Evolutionary conservation across 129 eudicot species (phyloP).

Genomic region (Artemisia annua): DNA sequence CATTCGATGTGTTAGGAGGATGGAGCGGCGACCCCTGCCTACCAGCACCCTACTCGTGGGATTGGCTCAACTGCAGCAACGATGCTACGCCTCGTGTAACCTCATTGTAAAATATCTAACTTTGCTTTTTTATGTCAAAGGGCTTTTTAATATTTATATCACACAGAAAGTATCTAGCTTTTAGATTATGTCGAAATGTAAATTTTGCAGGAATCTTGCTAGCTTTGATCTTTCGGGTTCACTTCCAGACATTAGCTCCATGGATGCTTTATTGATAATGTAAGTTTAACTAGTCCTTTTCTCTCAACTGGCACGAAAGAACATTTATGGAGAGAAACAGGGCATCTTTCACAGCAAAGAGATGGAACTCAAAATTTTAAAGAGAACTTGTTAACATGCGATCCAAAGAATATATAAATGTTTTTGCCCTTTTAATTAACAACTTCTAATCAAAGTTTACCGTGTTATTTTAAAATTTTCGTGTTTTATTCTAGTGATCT

Average conservation of each 20-base stretch:
- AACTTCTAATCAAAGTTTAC: too few relatives aligned
- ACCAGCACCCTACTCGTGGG: conserved; percentile 46
- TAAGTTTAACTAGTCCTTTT: conserved; percentile 23
- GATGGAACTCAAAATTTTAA: too few relatives aligned
- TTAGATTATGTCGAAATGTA: not conserved
- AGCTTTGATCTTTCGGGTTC: conserved; percentile 53
- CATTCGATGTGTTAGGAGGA: conserved; percentile 32
- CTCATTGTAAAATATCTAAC: conserved; percentile 25
- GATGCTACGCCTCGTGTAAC: conserved; percentile 42
- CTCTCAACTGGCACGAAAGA: too few relatives aligned
- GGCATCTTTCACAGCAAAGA: too few relatives aligned
- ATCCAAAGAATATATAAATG: too few relatives aligned
- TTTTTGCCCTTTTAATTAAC: too few relatives aligned
- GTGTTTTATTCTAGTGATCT: conserved; percentile 40
- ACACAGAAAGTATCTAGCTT: not conserved
- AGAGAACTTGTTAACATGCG: too few relatives aligned
- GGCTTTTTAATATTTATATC: too few relatives aligned
- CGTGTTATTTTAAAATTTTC: not conserved
- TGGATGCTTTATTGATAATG: conserved; percentile 63
- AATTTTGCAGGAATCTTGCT: conserved; percentile 43
- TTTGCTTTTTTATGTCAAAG: too few relatives aligned
- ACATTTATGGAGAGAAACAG: too few relatives aligned
- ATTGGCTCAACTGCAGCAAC: conserved; percentile 42
- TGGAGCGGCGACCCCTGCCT: conserved; percentile 48
- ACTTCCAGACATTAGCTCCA: conserved; percentile 69